Conservation (phyloP, 2,329 filamentous ascomycete species). For the Alternaria dauci region DNA sequence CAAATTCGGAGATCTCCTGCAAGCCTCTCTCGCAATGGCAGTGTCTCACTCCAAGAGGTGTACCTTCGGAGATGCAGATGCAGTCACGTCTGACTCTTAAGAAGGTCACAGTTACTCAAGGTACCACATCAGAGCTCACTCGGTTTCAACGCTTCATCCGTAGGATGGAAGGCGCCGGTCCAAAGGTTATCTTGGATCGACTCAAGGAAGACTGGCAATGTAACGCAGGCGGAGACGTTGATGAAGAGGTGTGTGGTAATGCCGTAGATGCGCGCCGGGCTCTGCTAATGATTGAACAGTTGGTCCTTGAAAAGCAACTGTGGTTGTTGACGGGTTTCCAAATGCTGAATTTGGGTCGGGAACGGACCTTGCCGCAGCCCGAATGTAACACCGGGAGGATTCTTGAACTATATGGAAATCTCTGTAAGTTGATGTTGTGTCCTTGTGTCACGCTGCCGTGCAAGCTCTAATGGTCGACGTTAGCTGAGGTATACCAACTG, state of each 20-base stretch:
- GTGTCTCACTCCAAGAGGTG: constrained; percentile 36
- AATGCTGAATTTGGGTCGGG: constrained; percentile 44
- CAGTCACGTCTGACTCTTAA: constrained; percentile 24
- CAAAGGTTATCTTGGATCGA: constrained; percentile 62
- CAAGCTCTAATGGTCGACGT: constrained; percentile 39
- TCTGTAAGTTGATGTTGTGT: constrained; percentile 44
- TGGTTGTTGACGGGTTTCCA: constrained; percentile 69
- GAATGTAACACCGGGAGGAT: constrained; percentile 45
- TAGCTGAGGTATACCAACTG: constrained; percentile 56
- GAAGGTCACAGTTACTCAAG: constrained; percentile 29
- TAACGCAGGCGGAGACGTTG: constrained; percentile 53
- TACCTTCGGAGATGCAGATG: constrained; percentile 26
- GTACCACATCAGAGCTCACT: constrained; percentile 38
- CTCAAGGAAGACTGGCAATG: constrained; percentile 59
- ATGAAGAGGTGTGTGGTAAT: constrained; percentile 52
- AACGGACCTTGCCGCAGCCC: constrained; percentile 32
- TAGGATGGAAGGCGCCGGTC: constrained; percentile 63
- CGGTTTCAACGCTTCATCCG: constrained; percentile 63
- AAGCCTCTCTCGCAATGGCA: constrained; percentile 47
- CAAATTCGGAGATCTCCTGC: constrained; percentile 29
- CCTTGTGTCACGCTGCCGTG: constrained; percentile 27
- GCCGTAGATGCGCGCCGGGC: no score
- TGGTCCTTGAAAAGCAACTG: constrained; percentile 64
- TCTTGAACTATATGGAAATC: constrained; percentile 51
- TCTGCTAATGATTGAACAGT: constrained; percentile 15